A percentile compares a stretch with the other conserved stretches of the same genome.
Conservation (phyloP, 345 rosid genomes). For the Durio zibethinus region DNA sequence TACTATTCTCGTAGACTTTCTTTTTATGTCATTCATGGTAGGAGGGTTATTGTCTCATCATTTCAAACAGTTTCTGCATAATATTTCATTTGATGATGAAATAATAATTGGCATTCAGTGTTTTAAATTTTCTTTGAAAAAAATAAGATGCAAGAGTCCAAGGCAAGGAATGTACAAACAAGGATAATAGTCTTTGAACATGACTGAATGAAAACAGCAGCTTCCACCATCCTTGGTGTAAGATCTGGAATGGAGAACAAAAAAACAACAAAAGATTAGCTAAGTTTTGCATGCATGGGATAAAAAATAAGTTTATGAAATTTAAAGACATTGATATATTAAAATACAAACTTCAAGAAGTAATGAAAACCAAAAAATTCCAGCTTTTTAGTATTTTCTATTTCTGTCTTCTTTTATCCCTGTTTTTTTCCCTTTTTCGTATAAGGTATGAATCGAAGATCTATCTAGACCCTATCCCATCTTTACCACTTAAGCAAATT, state of each 20-base stretch:
- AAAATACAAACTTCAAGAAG: background rate
- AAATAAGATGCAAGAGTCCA: slow-evolving; percentile 8
- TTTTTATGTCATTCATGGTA: background rate
- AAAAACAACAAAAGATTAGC: slow-evolving; percentile 12
- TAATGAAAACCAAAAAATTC: background rate
- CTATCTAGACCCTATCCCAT: no score
- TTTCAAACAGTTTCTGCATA: background rate
- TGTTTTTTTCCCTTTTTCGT: background rate
- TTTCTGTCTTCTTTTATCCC: background rate
- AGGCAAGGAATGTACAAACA: slow-evolving; percentile 87
- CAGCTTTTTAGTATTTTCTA: background rate
- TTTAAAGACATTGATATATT: background rate
- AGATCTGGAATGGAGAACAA: slow-evolving; percentile 42
- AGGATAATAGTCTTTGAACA: slow-evolving; percentile 78
- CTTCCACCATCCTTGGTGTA: slow-evolving; percentile 42
- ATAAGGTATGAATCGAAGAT: no score
- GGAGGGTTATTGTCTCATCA: background rate
- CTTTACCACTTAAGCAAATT: no score
- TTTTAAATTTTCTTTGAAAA: background rate
- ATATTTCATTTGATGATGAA: background rate
- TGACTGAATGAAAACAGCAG: slow-evolving; percentile 38
- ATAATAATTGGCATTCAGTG: background rate
- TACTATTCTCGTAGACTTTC: background rate
- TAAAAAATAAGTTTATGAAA: background rate
- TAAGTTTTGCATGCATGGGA: background rate